Evolutionary conservation across 1,139 yeast genomes (phyloP).

Genomic region (Debaryomyces udenii): DNA sequence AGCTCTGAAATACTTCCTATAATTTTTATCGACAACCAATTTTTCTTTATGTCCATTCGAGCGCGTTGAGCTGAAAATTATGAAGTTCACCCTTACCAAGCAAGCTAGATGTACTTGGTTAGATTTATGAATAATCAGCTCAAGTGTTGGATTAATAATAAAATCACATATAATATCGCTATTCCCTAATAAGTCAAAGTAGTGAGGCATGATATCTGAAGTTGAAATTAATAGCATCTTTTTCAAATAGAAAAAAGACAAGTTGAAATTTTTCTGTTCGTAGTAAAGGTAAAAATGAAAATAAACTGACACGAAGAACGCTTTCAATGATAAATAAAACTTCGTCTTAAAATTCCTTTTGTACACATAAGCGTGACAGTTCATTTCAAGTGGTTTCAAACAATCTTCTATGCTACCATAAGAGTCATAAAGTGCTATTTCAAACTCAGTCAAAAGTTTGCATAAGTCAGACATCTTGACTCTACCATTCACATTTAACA

Average conservation of each 20-base stretch:
- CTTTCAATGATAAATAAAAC: slow-evolving; percentile 30
- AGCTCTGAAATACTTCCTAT: slow-evolving; percentile 23
- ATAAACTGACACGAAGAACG: slow-evolving; percentile 38
- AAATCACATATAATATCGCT: slow-evolving; percentile 40
- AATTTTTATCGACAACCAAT: slow-evolving; percentile 20
- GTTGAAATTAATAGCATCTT: slow-evolving; percentile 35
- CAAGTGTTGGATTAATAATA: slow-evolving; percentile 42
- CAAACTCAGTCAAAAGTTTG: slow-evolving; percentile 24
- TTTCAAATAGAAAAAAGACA: slow-evolving; percentile 39
- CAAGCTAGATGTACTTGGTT: slow-evolving; percentile 37
- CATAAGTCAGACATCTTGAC: slow-evolving; percentile 28
- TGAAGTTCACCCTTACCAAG: slow-evolving; percentile 32
- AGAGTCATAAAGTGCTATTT: slow-evolving; percentile 19
- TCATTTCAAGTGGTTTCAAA: slow-evolving; percentile 20
- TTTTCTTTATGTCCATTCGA: slow-evolving; percentile 22
- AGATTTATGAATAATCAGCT: slow-evolving; percentile 42
- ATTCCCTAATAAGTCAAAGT: slow-evolving; percentile 35
- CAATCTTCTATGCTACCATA: slow-evolving; percentile 28
- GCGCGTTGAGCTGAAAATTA: slow-evolving; percentile 21
- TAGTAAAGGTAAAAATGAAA: slow-evolving; percentile 46
- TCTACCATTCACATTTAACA: slow-evolving; percentile 26
- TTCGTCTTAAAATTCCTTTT: slow-evolving; percentile 30
- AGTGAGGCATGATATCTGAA: slow-evolving; percentile 44
- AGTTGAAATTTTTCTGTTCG: slow-evolving; percentile 30
- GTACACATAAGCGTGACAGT: slow-evolving; percentile 20